These are phyloP conservation scores for Corchorus capsularis DNA, from an alignment of 345 rosid genomes.

Conservation along the genomic window DNA sequence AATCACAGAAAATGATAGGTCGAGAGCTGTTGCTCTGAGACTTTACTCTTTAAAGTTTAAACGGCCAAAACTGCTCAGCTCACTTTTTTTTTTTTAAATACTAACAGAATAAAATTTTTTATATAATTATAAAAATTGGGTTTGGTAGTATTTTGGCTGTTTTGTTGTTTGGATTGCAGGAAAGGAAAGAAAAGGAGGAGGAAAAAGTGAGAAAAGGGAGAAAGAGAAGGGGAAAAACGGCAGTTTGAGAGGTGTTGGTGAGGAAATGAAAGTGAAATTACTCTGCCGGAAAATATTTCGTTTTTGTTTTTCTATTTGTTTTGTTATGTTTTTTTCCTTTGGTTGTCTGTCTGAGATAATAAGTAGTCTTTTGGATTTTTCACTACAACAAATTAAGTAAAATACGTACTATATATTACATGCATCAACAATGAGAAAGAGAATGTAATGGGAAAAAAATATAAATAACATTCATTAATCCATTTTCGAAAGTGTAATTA, in stretches of 20 bases:
- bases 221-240: neutral
- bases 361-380: neutral
- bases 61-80: neutral
- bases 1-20: slow-evolving; percentile 12
- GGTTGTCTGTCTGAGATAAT: neutral
- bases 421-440: too few relatives aligned
- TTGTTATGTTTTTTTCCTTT: neutral
- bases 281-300: slow-evolving; percentile 3
- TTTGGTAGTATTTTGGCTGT: neutral
- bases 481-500: too few relatives aligned
- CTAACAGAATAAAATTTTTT: neutral
- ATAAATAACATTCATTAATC: too few relatives aligned
- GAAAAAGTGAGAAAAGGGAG: neutral
- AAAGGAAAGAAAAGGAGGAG: neutral
- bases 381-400: neutral
- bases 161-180: slow-evolving; percentile 13
- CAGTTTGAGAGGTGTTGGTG: neutral
- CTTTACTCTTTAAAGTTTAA: neutral
- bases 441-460: too few relatives aligned
- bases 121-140: neutral
- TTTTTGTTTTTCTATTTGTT: neutral
- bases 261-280: slow-evolving; percentile 3
- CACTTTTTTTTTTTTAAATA: too few relatives aligned
- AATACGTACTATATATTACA: too few relatives aligned
- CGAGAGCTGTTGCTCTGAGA: slow-evolving; percentile 5